Percentiles rank a stretch among this genome's conserved stretches.
These are phyloP conservation scores for Penicillium cinerascens DNA, from an alignment of 495 filamentous ascomycete species.

Conservation along the genomic window DNA sequence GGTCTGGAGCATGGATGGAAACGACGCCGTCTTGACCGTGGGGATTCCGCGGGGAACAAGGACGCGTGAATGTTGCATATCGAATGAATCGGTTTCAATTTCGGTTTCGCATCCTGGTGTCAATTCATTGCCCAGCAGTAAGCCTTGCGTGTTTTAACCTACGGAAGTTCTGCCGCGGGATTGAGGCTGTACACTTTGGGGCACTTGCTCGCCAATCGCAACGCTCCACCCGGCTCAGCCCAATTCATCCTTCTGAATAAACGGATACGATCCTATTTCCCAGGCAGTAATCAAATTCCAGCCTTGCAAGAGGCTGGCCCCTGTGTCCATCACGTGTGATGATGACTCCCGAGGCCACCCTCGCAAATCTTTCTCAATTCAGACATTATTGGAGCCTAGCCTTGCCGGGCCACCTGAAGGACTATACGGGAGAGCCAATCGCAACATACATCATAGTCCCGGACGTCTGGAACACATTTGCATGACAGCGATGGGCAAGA, in stretches of 20 bases:
- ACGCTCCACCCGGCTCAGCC: not conserved
- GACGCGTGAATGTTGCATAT: constrained; percentile 1
- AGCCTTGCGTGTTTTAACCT: too few relatives aligned
- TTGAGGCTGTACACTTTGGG: not conserved
- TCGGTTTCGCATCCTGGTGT: not conserved
- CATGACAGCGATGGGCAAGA: not conserved
- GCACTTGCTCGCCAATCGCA: not conserved
- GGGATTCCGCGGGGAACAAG: not conserved
- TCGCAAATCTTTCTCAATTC: constrained; percentile 4
- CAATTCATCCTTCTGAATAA: not conserved
- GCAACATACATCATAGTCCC: not conserved
- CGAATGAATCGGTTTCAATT: not conserved
- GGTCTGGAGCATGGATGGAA: constrained; percentile 25
- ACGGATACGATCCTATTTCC: not conserved
- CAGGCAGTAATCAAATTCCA: too few relatives aligned
- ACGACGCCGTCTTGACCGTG: not conserved
- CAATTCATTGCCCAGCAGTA: not conserved
- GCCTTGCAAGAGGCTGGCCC: too few relatives aligned
- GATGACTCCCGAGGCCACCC: not conserved
- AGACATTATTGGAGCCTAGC: constrained; percentile 1
- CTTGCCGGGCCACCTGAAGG: not conserved
- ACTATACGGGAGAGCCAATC: not conserved
- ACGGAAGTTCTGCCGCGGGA: too few relatives aligned
- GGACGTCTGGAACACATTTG: not conserved
- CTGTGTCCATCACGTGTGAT: too few relatives aligned